Evolutionary conservation across 176 grass and related monocot genomes (phyloP).

Genomic region (Phyllostachys edulis): DNA sequence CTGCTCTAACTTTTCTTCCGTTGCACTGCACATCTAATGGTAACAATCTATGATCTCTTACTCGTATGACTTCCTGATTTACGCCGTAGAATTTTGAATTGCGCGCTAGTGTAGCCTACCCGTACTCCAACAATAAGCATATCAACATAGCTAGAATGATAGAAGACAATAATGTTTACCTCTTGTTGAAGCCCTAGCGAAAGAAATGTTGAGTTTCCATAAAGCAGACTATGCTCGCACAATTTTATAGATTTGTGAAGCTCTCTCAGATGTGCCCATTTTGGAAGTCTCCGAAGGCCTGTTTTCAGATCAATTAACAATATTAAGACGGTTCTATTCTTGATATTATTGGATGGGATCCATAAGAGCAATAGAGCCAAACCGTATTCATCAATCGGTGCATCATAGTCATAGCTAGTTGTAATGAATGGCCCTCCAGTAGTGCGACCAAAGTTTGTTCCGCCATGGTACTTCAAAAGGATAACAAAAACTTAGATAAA

Average conservation of each 20-base stretch:
- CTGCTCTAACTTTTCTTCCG: too few relatives aligned
- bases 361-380: slow-evolving; percentile 10
- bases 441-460: slow-evolving; percentile 94
- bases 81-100: too few relatives aligned
- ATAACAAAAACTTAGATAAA: slow-evolving; percentile 23
- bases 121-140: background rate
- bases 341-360: slow-evolving; percentile 14
- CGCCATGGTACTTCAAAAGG: slow-evolving; percentile 84
- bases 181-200: slow-evolving; percentile 75
- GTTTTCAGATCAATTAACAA: slow-evolving; percentile 30
- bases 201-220: slow-evolving; percentile 58
- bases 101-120: too few relatives aligned
- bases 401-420: slow-evolving; percentile 99
- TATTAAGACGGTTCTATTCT: background rate
- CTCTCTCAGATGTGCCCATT: slow-evolving; percentile 93
- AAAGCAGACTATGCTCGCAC: slow-evolving; percentile 73
- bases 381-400: slow-evolving; percentile 99
- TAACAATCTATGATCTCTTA: too few relatives aligned
- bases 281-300: slow-evolving; percentile 82
- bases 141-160: background rate
- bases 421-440: slow-evolving; percentile 96
- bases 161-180: slow-evolving; percentile 39
- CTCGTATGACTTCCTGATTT: too few relatives aligned
- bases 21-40: too few relatives aligned
- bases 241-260: slow-evolving; percentile 92